These are phyloP conservation scores for Linum trigynum DNA, from an alignment of 345 rosid genomes.

Conservation along the genomic window DNA sequence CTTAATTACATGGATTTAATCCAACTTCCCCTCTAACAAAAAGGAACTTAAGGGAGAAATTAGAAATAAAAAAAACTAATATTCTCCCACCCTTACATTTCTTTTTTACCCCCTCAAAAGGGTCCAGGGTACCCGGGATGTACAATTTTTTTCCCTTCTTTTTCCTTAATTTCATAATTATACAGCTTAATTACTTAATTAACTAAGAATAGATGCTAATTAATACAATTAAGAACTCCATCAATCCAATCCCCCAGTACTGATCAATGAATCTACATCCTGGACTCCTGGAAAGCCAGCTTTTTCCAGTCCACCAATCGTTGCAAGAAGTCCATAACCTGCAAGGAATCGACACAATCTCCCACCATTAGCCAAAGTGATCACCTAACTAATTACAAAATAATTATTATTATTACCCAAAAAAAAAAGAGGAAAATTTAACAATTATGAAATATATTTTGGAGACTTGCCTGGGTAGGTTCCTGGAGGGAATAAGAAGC, in stretches of 20 bases:
- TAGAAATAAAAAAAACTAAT: background rate
- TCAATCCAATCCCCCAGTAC: too few species aligned
- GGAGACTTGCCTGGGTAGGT: constrained; percentile 44
- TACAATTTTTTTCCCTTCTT: background rate
- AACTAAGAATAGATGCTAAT: too few species aligned
- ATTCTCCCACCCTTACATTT: constrained; percentile 1
- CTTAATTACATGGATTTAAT: too few species aligned
- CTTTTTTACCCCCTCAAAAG: background rate
- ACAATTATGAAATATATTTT: background rate
- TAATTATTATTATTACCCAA: background rate
- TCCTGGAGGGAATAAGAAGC: constrained; percentile 84
- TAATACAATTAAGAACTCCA: too few species aligned
- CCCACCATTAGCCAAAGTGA: background rate
- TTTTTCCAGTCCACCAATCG: constrained; percentile 68
- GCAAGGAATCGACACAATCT: constrained; percentile 6
- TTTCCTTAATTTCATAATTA: background rate
- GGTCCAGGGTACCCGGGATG: background rate
- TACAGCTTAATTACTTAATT: too few species aligned
- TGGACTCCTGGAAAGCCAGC: background rate
- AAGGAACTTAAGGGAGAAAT: background rate
- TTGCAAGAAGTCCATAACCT: constrained; percentile 68
- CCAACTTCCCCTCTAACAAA: background rate
- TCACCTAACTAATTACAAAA: constrained; percentile 8
- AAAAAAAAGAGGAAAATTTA: background rate
- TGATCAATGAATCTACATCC: background rate